A percentile compares a stretch with the other conserved stretches of the same genome.
phyloP scores from a whole-genome alignment of 2,329 filamentous ascomycete species.

The Pseudopyricularia javanii region DNA sequence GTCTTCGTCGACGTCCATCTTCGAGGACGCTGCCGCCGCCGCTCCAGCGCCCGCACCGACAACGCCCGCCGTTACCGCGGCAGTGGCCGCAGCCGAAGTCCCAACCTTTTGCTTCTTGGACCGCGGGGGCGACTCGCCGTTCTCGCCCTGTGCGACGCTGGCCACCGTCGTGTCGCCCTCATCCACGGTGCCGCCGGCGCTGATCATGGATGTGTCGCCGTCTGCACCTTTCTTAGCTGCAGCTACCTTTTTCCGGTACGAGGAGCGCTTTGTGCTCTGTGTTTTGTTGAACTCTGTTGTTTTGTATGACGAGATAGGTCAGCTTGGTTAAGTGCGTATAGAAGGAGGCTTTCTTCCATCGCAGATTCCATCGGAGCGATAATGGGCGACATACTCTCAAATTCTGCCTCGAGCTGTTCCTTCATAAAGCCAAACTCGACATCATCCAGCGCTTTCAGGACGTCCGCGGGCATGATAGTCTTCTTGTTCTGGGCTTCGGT shows the following conservation, averaged over 20 bases:
- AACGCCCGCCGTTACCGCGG: too few relatives aligned
- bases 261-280: constrained; percentile 63
- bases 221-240: constrained; percentile 40
- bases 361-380: too few relatives aligned
- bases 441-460: constrained; percentile 66
- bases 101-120: constrained; percentile 20
- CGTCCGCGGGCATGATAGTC: constrained; percentile 64
- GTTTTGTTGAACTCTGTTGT: constrained; percentile 56
- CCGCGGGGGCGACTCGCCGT: constrained; percentile 12
- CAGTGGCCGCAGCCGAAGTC: constrained; percentile 15
- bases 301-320: neutral
- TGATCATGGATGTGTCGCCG: constrained; percentile 16
- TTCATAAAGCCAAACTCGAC: constrained; percentile 65
- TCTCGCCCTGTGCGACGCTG: constrained; percentile 6
- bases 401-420: constrained; percentile 58
- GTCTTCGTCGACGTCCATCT: constrained; percentile 32
- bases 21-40: constrained; percentile 14
- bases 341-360: neutral
- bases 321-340: constrained; percentile 1
- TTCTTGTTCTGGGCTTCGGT: constrained; percentile 59
- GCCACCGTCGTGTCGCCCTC: constrained; percentile 10
- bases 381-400: constrained; percentile 47
- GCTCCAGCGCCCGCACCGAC: constrained; percentile 20
- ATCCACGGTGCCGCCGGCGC: constrained; percentile 9
- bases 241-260: constrained; percentile 57